A percentile compares a stretch with the other conserved stretches of the same genome.
Evolutionary conservation across 495 filamentous ascomycete species (phyloP).

Genomic region (Xylaria acuta): DNA sequence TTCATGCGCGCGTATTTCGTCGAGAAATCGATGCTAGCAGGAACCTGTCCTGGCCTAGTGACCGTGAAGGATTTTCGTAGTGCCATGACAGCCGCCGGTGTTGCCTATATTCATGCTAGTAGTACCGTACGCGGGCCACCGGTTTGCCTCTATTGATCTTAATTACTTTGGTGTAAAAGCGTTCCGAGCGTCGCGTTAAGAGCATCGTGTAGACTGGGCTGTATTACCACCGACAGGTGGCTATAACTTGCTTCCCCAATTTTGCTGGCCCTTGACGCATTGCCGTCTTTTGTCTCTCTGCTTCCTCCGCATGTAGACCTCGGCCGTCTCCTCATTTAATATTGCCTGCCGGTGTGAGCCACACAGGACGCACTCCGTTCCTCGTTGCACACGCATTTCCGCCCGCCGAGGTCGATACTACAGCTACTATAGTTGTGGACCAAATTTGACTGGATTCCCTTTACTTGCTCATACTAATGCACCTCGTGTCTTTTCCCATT

Average conservation of each 20-base stretch:
- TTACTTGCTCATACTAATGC: background rate
- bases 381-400: background rate
- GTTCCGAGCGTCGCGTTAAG: background rate
- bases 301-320: conserved; percentile 17
- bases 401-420: background rate
- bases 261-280: conserved; percentile 10
- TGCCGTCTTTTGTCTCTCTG: conserved; percentile 12
- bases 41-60: background rate
- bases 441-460: background rate
- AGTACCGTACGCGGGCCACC: background rate
- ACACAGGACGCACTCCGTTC: background rate
- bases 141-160: conserved; percentile 22
- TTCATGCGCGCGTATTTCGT: background rate
- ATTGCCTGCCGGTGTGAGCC: background rate
- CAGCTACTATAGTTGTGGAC: conserved; percentile 3
- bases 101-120: background rate
- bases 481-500: background rate
- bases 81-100: background rate
- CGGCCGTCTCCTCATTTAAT: conserved; percentile 15
- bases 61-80: conserved; percentile 10
- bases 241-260: conserved; percentile 22
- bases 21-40: conserved; percentile 1
- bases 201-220: conserved; percentile 16
- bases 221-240: background rate
- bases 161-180: background rate